These are phyloP conservation scores for Salix udensis DNA, from an alignment of 345 rosid genomes.

Conservation along the genomic window DNA sequence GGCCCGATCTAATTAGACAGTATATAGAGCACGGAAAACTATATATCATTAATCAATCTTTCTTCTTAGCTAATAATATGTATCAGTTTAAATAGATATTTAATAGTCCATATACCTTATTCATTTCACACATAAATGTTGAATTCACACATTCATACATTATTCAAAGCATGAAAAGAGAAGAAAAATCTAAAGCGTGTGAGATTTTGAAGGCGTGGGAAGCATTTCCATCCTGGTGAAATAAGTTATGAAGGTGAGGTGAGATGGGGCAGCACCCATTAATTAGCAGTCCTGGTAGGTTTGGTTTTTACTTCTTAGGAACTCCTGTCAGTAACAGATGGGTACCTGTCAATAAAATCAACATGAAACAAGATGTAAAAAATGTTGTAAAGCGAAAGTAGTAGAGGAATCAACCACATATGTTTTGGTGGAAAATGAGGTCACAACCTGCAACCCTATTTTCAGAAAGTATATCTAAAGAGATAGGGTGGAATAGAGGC, in stretches of 20 bases:
- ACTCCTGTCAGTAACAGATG: too few relatives aligned
- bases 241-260: not conserved
- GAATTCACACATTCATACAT: not conserved
- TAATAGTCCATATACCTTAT: too few relatives aligned
- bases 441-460: not conserved
- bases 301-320: too few relatives aligned
- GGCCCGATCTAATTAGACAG: not conserved
- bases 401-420: not conserved
- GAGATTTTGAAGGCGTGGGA: not conserved
- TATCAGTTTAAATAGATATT: too few relatives aligned
- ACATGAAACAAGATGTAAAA: not conserved
- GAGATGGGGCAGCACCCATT: not conserved
- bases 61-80: too few relatives aligned
- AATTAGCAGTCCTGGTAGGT: too few relatives aligned
- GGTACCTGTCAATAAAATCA: not conserved
- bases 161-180: not conserved
- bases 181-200: not conserved
- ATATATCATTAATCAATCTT: too few relatives aligned
- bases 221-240: not conserved
- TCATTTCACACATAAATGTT: not conserved
- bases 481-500: not conserved
- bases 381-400: not conserved
- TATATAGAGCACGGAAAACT: not conserved
- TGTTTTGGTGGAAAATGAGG: not conserved
- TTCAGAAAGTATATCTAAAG: not conserved